Conservation (phyloP, 2,329 filamentous ascomycete genomes). For the Aureobasidium sp. region DNA sequence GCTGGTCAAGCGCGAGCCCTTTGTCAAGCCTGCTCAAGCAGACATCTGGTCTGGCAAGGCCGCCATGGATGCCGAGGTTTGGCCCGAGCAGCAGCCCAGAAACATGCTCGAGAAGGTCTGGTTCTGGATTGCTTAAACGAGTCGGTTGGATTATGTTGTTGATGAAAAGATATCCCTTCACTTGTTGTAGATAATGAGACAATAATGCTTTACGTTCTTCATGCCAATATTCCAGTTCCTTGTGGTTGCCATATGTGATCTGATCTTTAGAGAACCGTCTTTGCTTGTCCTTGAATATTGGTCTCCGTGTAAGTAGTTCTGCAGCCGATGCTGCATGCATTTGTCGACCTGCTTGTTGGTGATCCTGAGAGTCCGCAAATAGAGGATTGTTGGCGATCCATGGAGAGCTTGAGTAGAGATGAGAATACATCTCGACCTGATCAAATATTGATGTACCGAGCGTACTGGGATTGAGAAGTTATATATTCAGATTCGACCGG, state of each 20-base stretch:
- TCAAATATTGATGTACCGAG: not conserved
- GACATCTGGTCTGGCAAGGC: slow-evolving; percentile 44
- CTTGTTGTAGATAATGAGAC: slow-evolving; percentile 1
- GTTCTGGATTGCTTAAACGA: slow-evolving; percentile 39
- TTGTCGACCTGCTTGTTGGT: not conserved
- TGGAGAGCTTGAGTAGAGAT: not conserved
- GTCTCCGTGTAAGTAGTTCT: not conserved
- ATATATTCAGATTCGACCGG: not conserved
- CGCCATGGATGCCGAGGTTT: slow-evolving; percentile 39
- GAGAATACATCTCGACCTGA: not conserved
- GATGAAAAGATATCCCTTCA: slow-evolving; percentile 8
- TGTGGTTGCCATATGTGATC: too few species aligned
- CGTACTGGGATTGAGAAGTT: not conserved
- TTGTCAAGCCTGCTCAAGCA: slow-evolving; percentile 35
- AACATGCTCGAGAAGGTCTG: slow-evolving; percentile 43
- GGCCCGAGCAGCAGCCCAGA: slow-evolving; percentile 37
- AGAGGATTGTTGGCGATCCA: not conserved
- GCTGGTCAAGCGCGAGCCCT: slow-evolving; percentile 54
- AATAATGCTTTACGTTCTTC: not conserved
- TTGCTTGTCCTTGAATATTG: not conserved
- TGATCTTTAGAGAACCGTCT: not conserved
- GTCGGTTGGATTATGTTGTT: slow-evolving; percentile 22
- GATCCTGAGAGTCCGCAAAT: not conserved
- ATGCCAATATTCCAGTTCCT: not conserved
- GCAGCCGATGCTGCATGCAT: not conserved